phyloP scores from a whole-genome alignment of 192 early-diverging fungal species.

The Backusella luteola region DNA sequence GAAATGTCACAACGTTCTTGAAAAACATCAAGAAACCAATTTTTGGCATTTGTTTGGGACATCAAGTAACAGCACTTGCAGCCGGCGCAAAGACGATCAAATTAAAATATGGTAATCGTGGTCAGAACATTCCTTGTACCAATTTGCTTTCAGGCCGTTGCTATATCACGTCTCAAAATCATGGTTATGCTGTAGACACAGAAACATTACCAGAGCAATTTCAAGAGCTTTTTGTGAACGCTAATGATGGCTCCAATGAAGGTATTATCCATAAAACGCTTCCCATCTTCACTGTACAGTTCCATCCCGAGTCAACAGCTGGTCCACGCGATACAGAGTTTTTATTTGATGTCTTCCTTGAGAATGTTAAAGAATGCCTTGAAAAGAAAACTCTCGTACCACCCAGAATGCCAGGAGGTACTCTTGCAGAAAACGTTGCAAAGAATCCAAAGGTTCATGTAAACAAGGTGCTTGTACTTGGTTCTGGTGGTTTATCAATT shows the following conservation, averaged over 20 bases:
- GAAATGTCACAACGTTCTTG: constrained; percentile 66
- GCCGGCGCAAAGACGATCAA: constrained; percentile 91
- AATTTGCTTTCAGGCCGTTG: constrained; percentile 94
- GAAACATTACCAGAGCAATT: constrained; percentile 67
- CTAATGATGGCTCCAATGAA: constrained; percentile 99
- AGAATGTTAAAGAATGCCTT: constrained; percentile 66
- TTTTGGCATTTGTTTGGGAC: constrained; percentile 99
- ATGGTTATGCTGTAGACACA: constrained; percentile 94
- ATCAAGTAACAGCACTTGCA: constrained; percentile 94
- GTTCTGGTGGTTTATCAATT: constrained; percentile 95
- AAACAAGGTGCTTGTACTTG: constrained; percentile 94
- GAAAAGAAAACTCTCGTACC: constrained; percentile 70
- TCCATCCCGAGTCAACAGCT: constrained; percentile 96
- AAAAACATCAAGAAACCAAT: constrained; percentile 78
- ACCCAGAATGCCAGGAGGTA: constrained; percentile 66
- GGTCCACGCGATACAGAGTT: constrained; percentile 98
- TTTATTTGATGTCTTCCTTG: constrained; percentile 95
- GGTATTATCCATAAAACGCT: constrained; percentile 89
- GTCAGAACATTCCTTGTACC: constrained; percentile 99
- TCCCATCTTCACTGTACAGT: constrained; percentile 97
- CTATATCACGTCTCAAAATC: constrained; percentile 99
- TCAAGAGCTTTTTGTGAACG: constrained; percentile 94
- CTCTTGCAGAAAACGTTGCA: constrained; percentile 38
- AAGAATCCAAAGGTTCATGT: constrained; percentile 58
- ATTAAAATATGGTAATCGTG: constrained; percentile 99